Conservation (phyloP, 495 filamentous ascomycete genomes). For the Xanthoparmelia taractica region DNA sequence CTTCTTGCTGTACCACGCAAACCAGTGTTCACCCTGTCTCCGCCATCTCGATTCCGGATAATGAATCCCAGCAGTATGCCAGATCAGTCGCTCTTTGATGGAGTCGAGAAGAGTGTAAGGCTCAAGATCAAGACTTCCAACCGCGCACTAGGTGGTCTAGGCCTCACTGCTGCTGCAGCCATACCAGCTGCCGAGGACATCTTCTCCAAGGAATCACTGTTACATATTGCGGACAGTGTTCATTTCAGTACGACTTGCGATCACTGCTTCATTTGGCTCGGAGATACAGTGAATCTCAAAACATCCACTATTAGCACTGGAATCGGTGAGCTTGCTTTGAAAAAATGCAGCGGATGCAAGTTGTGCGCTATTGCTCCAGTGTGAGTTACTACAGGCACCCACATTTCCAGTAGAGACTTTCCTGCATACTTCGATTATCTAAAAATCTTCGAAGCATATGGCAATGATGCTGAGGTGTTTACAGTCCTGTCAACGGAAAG, state of each 20-base stretch:
- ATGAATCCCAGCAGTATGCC: no score
- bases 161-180: not conserved
- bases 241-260: not conserved
- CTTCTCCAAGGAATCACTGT: not conserved
- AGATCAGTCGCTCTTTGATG: not conserved
- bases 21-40: no score
- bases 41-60: no score
- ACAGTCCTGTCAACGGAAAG: not conserved
- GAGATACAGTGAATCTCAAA: not conserved
- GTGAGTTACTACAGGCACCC: not conserved
- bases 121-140: not conserved
- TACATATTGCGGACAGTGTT: not conserved
- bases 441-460: not conserved
- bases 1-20: no score
- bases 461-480: not conserved
- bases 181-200: not conserved
- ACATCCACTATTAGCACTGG: not conserved
- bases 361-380: not conserved
- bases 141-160: not conserved
- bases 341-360: not conserved
- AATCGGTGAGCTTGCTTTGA: not conserved
- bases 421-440: not conserved
- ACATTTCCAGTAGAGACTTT: not conserved
- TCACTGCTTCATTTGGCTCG: not conserved
- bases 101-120: not conserved